A percentile compares a stretch with the other conserved stretches of the same genome.
Conservation (phyloP, 495 filamentous ascomycete species). For the Penicillium longicatenatum region DNA sequence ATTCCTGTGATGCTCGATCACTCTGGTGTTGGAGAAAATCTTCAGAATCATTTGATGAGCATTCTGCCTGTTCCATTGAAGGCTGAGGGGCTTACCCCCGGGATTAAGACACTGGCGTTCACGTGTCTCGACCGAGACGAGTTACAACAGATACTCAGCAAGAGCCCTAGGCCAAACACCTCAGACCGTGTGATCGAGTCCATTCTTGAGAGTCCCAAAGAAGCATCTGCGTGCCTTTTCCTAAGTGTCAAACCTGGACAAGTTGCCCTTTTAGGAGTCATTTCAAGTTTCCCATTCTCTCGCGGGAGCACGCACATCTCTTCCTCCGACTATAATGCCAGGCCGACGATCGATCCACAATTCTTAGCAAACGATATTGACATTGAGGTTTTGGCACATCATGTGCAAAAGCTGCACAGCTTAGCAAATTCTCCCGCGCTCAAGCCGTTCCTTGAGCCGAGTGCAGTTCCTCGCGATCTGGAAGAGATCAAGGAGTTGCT, state of each 20-base stretch:
- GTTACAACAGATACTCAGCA: neutral
- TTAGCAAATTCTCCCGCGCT: neutral
- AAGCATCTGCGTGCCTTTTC: slow-evolving; percentile 14
- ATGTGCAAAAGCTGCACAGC: slow-evolving; percentile 16
- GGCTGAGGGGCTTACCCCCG: neutral
- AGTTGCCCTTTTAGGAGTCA: slow-evolving; percentile 17
- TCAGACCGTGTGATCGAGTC: slow-evolving; percentile 6
- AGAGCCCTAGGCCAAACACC: too few species aligned
- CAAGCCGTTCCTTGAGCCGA: slow-evolving; percentile 11
- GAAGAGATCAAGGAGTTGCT: slow-evolving; percentile 9
- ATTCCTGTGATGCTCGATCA: slow-evolving; percentile 39
- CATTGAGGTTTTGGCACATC: slow-evolving; percentile 31
- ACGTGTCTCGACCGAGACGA: slow-evolving; percentile 13
- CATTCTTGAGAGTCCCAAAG: slow-evolving; percentile 14
- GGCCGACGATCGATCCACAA: slow-evolving; percentile 32
- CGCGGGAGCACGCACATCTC: slow-evolving; percentile 37
- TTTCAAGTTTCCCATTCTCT: slow-evolving; percentile 35
- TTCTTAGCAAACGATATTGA: slow-evolving; percentile 36
- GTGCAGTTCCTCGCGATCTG: neutral
- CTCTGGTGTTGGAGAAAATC: slow-evolving; percentile 42
- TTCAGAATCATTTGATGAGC: slow-evolving; percentile 41
- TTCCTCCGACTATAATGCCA: slow-evolving; percentile 28
- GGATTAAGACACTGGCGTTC: slow-evolving; percentile 15
- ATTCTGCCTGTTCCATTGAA: slow-evolving; percentile 12
- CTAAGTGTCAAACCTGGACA: slow-evolving; percentile 5